phyloP scores from a whole-genome alignment of 148 eudicot species.

The Linanthus parryae region DNA sequence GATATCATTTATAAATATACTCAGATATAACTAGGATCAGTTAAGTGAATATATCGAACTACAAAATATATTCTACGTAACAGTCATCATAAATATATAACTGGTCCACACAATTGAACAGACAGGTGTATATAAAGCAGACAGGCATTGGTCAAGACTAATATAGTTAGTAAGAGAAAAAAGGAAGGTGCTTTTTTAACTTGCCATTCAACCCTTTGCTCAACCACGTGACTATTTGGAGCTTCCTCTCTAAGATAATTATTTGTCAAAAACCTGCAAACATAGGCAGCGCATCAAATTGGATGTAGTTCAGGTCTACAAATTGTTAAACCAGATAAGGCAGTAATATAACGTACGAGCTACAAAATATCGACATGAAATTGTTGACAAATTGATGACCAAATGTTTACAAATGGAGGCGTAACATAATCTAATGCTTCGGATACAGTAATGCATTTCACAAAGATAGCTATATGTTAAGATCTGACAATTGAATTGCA shows the following conservation, averaged over 20 bases:
- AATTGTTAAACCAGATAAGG: too few relatives aligned
- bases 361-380: too few relatives aligned
- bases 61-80: neutral
- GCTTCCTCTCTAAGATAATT: constrained; percentile 95
- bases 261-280: constrained; percentile 80
- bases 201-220: constrained; percentile 99
- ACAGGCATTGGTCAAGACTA: neutral
- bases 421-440: too few relatives aligned
- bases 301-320: too few relatives aligned
- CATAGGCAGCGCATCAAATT: too few relatives aligned
- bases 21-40: neutral
- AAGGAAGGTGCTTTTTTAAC: constrained; percentile 16
- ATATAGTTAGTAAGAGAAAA: neutral
- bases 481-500: too few relatives aligned
- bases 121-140: neutral
- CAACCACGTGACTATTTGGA: constrained; percentile 90
- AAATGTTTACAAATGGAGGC: too few relatives aligned
- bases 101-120: neutral
- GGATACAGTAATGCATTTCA: constrained; percentile 3
- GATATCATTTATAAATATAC: neutral
- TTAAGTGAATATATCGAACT: neutral
- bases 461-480: neutral
- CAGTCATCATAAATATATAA: neutral
- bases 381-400: too few relatives aligned
- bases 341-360: too few relatives aligned